Evolutionary conservation across 176 grass and related monocot genomes (phyloP), one percentile per base, ranked within the genome.

Genomic region (Chrysopogon serrulatus): DNA sequence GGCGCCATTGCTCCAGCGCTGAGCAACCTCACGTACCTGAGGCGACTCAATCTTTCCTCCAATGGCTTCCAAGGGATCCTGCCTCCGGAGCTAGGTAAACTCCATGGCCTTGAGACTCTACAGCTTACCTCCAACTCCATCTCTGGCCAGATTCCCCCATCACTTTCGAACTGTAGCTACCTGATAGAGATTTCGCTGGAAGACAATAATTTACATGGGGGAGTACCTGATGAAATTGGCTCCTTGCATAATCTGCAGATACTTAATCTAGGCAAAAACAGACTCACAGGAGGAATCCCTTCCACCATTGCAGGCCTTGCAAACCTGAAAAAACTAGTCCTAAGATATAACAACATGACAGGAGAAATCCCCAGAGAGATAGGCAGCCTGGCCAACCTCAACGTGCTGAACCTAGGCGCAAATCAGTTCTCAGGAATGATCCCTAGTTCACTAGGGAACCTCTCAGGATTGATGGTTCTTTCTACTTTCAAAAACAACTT

Each of bases 381-480:
- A 62, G 75, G 75, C 10, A 69, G 10, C 17, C 74, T 79, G 4
- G 23, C 18, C 10, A 85, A 71, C 7, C 83, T 85, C 17, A 0
- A 2, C 2, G 2, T 4, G 10, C 11, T 76, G 0, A 0, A 0
- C 5, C 48, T 85, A 8, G 30, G 23, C 24, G 6, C 10, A 1
- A 86, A 86, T 70, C 75, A 70, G 6, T 43, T 81, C 13, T 32
- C 44, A 8, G 77, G 85, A 21, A 57, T 35, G 3, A 57, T 87
- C 10, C 85, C 85, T 5, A 14, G 3, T 23, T 87, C 85, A 23
- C 2, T 82, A 2, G 78, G 47, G 1, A 87, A 87, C 28, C 85
- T 87, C 30, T 87, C 60, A 5, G 35, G 26, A 0, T 14, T 87
- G 59, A 24, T 10, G 3, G 0, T 0, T 12, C 71, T 81, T 5